These are phyloP conservation scores for Fonsecaea monophora DNA, from an alignment of 2,329 filamentous ascomycete species.

Conservation along the genomic window DNA sequence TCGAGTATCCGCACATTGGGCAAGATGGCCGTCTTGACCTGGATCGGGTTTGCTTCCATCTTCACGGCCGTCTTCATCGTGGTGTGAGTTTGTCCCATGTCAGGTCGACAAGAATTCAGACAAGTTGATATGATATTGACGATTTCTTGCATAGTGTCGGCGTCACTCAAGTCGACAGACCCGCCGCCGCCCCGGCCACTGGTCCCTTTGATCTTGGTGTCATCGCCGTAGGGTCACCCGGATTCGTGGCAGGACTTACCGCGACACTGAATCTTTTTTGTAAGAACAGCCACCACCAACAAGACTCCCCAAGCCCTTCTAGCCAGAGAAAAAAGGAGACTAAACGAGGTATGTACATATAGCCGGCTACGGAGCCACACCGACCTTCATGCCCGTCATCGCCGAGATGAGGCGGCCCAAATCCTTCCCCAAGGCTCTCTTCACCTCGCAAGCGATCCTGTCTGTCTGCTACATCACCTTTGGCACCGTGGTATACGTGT, in stretches of 20 bases:
- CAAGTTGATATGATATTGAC: background rate
- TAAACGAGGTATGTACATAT: background rate
- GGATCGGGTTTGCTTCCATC: constrained; percentile 65
- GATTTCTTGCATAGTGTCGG: constrained; percentile 32
- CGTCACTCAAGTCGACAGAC: constrained; percentile 46
- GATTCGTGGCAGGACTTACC: constrained; percentile 42
- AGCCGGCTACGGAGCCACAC: constrained; percentile 36
- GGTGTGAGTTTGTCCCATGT: constrained; percentile 11
- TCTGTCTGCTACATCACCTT: constrained; percentile 49
- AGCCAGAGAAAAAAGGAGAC: constrained; percentile 25
- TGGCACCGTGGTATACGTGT: constrained; percentile 51
- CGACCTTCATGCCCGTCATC: constrained; percentile 48
- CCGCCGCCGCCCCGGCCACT: constrained; percentile 47
- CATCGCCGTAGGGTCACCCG: constrained; percentile 39
- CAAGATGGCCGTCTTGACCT: constrained; percentile 62
- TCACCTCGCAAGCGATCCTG: constrained; percentile 43
- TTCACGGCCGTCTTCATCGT: constrained; percentile 54
- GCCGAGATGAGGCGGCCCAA: constrained; percentile 49
- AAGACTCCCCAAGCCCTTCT: too few species aligned
- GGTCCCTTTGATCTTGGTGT: constrained; percentile 45
- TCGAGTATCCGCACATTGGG: constrained; percentile 44
- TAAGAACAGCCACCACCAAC: constrained; percentile 16
- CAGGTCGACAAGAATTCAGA: constrained; percentile 31
- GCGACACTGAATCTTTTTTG: constrained; percentile 44
- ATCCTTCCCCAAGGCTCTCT: constrained; percentile 47